These are phyloP conservation scores for Neurospora tetraspora DNA, from an alignment of 495 filamentous ascomycete species.

Conservation along the genomic window DNA sequence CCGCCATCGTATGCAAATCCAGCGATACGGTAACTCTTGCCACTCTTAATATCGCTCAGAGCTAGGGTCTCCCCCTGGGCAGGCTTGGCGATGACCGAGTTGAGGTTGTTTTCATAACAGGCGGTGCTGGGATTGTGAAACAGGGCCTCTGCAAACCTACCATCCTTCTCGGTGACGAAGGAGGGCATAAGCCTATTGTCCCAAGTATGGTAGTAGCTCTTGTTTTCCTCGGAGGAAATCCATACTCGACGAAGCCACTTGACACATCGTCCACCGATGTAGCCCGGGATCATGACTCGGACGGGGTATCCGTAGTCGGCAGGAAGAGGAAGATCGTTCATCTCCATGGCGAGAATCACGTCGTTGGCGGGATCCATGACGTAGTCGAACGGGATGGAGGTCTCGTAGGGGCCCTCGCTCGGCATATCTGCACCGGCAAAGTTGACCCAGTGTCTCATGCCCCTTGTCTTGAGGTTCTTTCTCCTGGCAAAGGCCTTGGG, in stretches of 20 bases:
- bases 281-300: conserved; percentile 8
- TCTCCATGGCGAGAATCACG: conserved; percentile 7
- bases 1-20: conserved; percentile 7
- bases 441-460: conserved; percentile 2
- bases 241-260: conserved; percentile 12
- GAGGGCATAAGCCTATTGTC: conserved; percentile 7
- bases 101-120: conserved; percentile 4
- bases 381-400: conserved; percentile 4
- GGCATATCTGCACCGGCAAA: conserved; percentile 9
- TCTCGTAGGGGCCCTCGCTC: conserved; percentile 6
- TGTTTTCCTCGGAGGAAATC: conserved; percentile 3
- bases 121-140: conserved; percentile 5
- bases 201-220: conserved; percentile 11
- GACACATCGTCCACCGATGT: conserved; percentile 7
- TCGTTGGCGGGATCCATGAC: conserved; percentile 4
- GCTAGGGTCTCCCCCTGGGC: conserved; percentile 1
- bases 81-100: conserved; percentile 4
- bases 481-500: not conserved
- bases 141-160: conserved; percentile 1
- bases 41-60: not conserved
- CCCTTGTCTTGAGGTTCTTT: not conserved
- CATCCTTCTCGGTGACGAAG: conserved; percentile 3
- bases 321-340: conserved; percentile 13
- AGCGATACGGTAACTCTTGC: not conserved
- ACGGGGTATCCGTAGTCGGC: conserved; percentile 13